Percentiles rank a stretch among this genome's conserved stretches.
These are phyloP conservation scores for Geranomyces variabilis DNA, from an alignment of 192 early-diverging fungal species.

Conservation along the genomic window DNA sequence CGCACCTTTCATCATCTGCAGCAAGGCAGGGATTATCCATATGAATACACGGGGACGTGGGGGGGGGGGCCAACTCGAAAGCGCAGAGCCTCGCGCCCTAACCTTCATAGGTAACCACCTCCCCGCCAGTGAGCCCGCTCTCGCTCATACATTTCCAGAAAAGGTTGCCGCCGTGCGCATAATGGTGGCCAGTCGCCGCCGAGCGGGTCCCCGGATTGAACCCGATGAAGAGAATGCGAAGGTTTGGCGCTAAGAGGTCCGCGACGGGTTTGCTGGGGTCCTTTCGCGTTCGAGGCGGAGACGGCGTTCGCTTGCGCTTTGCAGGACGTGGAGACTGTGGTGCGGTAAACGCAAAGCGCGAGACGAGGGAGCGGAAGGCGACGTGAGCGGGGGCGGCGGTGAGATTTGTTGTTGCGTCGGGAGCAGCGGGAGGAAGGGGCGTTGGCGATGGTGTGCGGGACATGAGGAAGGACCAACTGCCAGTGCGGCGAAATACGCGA, in stretches of 20 bases:
- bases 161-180: slow-evolving; percentile 13
- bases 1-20: slow-evolving; percentile 17
- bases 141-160: slow-evolving; percentile 27
- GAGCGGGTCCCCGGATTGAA: slow-evolving; percentile 28
- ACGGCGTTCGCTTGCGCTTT: not conserved
- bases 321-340: not conserved
- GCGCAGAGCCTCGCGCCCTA: not conserved
- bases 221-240: slow-evolving; percentile 22
- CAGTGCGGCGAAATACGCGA: too few species aligned
- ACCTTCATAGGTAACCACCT: slow-evolving; percentile 3
- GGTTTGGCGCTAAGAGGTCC: slow-evolving; percentile 11
- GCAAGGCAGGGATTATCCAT: too few species aligned
- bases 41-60: not conserved
- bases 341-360: not conserved
- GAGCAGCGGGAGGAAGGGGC: too few species aligned
- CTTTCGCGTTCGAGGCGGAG: not conserved
- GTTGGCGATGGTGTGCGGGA: too few species aligned
- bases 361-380: not conserved
- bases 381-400: not conserved
- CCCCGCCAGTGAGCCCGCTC: slow-evolving; percentile 12
- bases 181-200: slow-evolving; percentile 21
- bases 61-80: not conserved
- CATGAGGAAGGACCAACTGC: too few species aligned
- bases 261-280: slow-evolving; percentile 3
- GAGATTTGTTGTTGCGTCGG: too few species aligned